These are phyloP conservation scores for Asclepias syriaca DNA, from an alignment of 257 asterid genomes.

Conservation along the genomic window DNA sequence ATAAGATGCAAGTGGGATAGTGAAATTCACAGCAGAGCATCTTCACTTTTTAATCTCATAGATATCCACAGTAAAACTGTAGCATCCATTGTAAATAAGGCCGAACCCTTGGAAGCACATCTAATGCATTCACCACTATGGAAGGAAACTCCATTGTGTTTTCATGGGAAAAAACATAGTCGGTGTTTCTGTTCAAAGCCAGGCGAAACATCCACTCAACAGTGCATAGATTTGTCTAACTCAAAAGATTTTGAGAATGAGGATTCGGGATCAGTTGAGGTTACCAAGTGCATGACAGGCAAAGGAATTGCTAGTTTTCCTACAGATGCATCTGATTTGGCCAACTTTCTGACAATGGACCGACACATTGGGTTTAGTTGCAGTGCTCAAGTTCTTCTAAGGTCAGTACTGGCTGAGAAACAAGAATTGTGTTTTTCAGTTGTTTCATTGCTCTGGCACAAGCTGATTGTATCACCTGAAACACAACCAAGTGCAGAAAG, in stretches of 20 bases:
- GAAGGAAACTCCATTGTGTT: conserved; percentile 42
- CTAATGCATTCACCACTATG: conserved; percentile 50
- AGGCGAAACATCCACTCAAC: conserved; percentile 40
- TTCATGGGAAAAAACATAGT: conserved; percentile 49
- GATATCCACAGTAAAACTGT: conserved; percentile 90
- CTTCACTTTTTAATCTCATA: conserved; percentile 87
- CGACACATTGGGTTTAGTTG: conserved; percentile 84
- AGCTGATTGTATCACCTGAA: conserved; percentile 91
- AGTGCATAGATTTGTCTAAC: conserved; percentile 34
- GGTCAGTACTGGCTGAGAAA: conserved; percentile 73
- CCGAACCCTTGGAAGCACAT: conserved; percentile 92
- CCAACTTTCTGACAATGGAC: conserved; percentile 88
- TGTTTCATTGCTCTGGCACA: conserved; percentile 97
- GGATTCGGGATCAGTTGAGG: conserved; percentile 33
- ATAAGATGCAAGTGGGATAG: conserved; percentile 86
- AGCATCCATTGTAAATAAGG: conserved; percentile 87
- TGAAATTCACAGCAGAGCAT: conserved; percentile 77
- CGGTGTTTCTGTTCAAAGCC: conserved; percentile 44
- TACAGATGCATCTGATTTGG: conserved; percentile 84
- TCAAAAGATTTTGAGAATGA: conserved; percentile 35
- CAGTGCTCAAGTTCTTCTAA: conserved; percentile 70
- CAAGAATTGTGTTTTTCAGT: conserved; percentile 94
- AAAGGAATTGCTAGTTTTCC: conserved; percentile 64
- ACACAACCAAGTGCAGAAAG: conserved; percentile 89
- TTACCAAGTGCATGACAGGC: conserved; percentile 38